Evolutionary conservation across 495 filamentous ascomycete species (phyloP).

Genomic region (Xylaria intraflava): DNA sequence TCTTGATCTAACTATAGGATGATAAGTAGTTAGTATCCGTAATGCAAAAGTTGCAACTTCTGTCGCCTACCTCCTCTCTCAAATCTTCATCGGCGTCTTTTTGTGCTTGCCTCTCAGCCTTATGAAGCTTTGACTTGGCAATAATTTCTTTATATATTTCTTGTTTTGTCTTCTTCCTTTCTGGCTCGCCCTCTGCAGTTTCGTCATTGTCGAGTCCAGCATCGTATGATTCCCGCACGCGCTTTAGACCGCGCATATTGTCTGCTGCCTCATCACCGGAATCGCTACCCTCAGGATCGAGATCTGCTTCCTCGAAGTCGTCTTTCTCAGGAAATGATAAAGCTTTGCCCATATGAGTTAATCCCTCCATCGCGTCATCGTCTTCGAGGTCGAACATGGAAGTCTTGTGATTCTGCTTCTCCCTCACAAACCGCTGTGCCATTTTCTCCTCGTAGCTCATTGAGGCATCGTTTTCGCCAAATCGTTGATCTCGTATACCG

Average conservation of each 20-base stretch:
- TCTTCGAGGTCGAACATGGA: conserved; percentile 89
- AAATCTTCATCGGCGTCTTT: conserved; percentile 95
- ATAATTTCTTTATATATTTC: conserved; percentile 98
- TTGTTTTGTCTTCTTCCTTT: conserved; percentile 83
- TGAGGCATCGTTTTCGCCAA: conserved; percentile 89
- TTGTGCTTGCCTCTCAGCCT: conserved; percentile 81
- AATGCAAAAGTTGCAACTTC: conserved; percentile 37
- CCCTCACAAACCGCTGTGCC: conserved; percentile 79
- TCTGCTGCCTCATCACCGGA: conserved; percentile 33
- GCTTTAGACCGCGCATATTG: conserved; percentile 51
- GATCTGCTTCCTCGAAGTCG: conserved; percentile 65
- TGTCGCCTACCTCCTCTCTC: conserved; percentile 50
- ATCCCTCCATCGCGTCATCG: conserved; percentile 59
- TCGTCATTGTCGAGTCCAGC: conserved; percentile 37
- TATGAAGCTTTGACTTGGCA: conserved; percentile 91
- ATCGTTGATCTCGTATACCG: conserved; percentile 84
- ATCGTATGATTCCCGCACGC: conserved; percentile 41
- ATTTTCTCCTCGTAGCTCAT: conserved; percentile 94
- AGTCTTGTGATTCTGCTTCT: conserved; percentile 67
- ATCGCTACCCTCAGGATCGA: conserved; percentile 45
- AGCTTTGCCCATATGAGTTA: conserved; percentile 79
- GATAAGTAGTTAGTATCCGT: not conserved
- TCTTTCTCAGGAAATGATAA: conserved; percentile 58
- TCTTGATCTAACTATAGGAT: conserved; percentile 49
- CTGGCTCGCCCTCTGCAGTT: conserved; percentile 51